Percentiles rank a stretch among this genome's conserved stretches.
Conservation (phyloP, 345 rosid genomes). For the Dipteronia sinensis region DNA sequence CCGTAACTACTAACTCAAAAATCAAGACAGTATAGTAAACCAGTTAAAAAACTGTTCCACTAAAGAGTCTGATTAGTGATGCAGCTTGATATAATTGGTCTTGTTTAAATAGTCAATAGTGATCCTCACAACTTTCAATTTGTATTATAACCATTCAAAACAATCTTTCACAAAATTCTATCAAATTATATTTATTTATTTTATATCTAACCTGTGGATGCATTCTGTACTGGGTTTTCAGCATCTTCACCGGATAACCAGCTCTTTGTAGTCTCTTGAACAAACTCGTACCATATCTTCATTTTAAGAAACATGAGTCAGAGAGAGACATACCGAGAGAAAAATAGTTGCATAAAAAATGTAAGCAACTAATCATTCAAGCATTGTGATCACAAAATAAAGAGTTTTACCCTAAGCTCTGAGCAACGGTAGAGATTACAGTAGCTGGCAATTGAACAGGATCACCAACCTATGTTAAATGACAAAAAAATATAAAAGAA, state of each 20-base stretch:
- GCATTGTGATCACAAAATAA: not conserved
- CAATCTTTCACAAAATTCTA: not conserved
- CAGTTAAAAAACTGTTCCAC: not conserved
- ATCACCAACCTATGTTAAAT: conserved; percentile 75
- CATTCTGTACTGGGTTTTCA: conserved; percentile 93
- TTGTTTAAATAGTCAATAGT: not conserved
- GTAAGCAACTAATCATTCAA: not conserved
- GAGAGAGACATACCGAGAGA: not conserved
- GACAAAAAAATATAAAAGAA: conserved; percentile 6
- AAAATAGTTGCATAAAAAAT: not conserved
- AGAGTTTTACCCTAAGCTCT: conserved; percentile 63
- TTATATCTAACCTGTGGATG: conserved; percentile 80
- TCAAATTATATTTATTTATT: not conserved
- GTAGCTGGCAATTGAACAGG: conserved; percentile 98
- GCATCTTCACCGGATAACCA: conserved; percentile 94
- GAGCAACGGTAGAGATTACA: conserved; percentile 84
- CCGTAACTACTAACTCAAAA: too few species aligned
- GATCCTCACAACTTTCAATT: not conserved
- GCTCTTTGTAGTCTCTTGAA: conserved; percentile 95
- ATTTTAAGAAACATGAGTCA: conserved; percentile 18
- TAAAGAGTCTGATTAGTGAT: not conserved
- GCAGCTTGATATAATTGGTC: not conserved
- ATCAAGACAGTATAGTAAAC: too few species aligned
- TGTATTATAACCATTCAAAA: not conserved
- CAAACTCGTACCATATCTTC: conserved; percentile 89